Evolutionary conservation across 2,329 filamentous ascomycete species (phyloP).

Genomic region (Pestalotiopsis sp.): DNA sequence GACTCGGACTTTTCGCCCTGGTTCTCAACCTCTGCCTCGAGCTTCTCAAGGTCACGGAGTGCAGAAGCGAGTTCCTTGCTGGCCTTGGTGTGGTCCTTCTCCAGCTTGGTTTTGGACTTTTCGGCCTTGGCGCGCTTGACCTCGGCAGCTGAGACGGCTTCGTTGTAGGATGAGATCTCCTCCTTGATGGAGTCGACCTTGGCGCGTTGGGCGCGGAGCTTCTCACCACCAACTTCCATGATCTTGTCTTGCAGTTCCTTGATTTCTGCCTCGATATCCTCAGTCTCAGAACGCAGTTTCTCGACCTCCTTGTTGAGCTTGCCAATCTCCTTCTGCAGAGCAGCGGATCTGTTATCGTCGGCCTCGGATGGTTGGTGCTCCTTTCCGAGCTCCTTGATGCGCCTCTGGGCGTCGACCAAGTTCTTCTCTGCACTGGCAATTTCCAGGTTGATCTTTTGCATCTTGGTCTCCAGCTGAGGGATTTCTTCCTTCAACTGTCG

Average conservation of each 20-base stretch:
- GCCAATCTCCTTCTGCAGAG: slow-evolving; percentile 76
- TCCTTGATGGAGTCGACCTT: slow-evolving; percentile 89
- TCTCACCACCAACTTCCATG: slow-evolving; percentile 96
- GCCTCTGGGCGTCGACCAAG: slow-evolving; percentile 79
- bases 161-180: slow-evolving; percentile 77
- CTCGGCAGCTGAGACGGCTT: slow-evolving; percentile 84
- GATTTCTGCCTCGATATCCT: slow-evolving; percentile 90
- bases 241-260: slow-evolving; percentile 93
- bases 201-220: slow-evolving; percentile 84
- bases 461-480: slow-evolving; percentile 83
- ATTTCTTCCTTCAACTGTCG: slow-evolving; percentile 76
- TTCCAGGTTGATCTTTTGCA: slow-evolving; percentile 89
- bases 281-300: slow-evolving; percentile 81
- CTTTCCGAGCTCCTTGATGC: slow-evolving; percentile 80
- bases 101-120: slow-evolving; percentile 85
- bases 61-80: slow-evolving; percentile 77
- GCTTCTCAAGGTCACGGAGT: slow-evolving; percentile 71
- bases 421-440: slow-evolving; percentile 86
- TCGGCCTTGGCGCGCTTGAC: slow-evolving; percentile 90
- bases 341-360: slow-evolving; percentile 74
- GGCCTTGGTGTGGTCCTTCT: slow-evolving; percentile 79
- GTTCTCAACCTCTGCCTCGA: slow-evolving; percentile 77
- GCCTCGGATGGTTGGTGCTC: slow-evolving; percentile 81
- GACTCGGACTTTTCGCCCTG: slow-evolving; percentile 77
- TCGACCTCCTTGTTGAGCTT: slow-evolving; percentile 77